Conservation (phyloP, 2,329 filamentous ascomycete genomes). For the Cytospora leucostoma region DNA sequence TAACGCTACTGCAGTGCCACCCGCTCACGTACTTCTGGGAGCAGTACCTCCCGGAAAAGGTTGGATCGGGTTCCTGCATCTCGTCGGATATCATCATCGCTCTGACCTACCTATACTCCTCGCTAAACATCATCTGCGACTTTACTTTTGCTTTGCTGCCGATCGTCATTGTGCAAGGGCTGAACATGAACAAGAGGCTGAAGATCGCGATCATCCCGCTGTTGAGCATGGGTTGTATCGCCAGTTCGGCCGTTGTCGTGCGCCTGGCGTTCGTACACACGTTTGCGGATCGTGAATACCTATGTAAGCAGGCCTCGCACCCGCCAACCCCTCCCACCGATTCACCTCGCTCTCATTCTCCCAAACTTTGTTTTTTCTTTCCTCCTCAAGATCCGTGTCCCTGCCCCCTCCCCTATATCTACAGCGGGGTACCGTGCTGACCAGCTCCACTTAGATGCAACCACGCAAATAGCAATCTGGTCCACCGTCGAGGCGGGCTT, state of each 20-base stretch:
- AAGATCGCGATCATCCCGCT: conserved; percentile 56
- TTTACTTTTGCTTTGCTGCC: conserved; percentile 55
- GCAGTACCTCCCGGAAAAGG: conserved; percentile 29
- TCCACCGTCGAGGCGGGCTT: conserved; percentile 50
- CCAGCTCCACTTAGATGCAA: conserved; percentile 36
- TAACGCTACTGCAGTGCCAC: conserved; percentile 44
- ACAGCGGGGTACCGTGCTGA: not conserved
- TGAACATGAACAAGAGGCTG: conserved; percentile 55
- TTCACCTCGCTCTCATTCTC: conserved; percentile 41
- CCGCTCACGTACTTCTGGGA: conserved; percentile 47
- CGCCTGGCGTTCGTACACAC: conserved; percentile 43
- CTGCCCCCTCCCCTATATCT: not conserved
- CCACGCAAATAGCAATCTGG: conserved; percentile 50
- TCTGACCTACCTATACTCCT: conserved; percentile 55
- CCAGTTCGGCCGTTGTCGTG: conserved; percentile 47
- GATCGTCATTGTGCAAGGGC: conserved; percentile 54
- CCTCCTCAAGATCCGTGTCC: not conserved
- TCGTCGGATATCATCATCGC: conserved; percentile 48
- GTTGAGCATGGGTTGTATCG: conserved; percentile 57
- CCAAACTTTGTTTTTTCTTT: too few species aligned
- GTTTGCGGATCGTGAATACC: conserved; percentile 45
- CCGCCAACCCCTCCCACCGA: not conserved
- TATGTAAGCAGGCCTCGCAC: conserved; percentile 39
- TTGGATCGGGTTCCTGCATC: conserved; percentile 40
- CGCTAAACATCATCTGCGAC: conserved; percentile 51